Evolutionary conservation across 176 grass and related monocot genomes (phyloP).

Genomic region (Carex scoparia): DNA sequence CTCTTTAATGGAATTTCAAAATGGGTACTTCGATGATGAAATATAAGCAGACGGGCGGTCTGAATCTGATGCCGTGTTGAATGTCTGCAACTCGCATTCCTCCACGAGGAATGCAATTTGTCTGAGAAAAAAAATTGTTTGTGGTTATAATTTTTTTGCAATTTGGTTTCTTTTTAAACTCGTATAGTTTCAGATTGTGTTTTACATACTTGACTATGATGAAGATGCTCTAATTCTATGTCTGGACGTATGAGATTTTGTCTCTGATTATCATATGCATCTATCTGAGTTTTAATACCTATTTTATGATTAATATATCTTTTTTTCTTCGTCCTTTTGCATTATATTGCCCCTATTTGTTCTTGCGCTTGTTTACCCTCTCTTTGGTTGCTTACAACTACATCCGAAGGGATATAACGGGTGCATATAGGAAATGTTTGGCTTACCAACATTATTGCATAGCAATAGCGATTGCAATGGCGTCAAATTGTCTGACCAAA

Average conservation of each 20-base stretch:
- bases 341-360: neutral
- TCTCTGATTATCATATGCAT: constrained; percentile 45
- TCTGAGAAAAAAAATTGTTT: constrained; percentile 41
- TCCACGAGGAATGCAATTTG: constrained; percentile 31
- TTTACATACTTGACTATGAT: constrained; percentile 9
- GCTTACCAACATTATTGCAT: constrained; percentile 81
- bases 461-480: constrained; percentile 48
- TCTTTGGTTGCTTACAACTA: constrained; percentile 14
- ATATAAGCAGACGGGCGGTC: constrained; percentile 98
- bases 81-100: constrained; percentile 63
- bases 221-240: constrained; percentile 56
- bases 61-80: constrained; percentile 99
- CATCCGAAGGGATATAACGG: constrained; percentile 32
- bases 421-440: constrained; percentile 53
- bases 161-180: neutral
- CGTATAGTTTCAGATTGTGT: neutral
- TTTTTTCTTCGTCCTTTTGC: too few species aligned
- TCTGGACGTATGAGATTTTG: constrained; percentile 69
- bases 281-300: constrained; percentile 25
- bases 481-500: constrained; percentile 85
- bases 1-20: neutral
- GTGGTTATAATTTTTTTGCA: neutral
- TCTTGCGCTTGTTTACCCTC: constrained; percentile 27
- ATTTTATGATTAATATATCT: neutral
- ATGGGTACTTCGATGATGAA: constrained; percentile 50